Base-by-base conservation (phyloP, 2,329 filamentous ascomycete species). In the Pyrenochaeta sp. region DNA sequence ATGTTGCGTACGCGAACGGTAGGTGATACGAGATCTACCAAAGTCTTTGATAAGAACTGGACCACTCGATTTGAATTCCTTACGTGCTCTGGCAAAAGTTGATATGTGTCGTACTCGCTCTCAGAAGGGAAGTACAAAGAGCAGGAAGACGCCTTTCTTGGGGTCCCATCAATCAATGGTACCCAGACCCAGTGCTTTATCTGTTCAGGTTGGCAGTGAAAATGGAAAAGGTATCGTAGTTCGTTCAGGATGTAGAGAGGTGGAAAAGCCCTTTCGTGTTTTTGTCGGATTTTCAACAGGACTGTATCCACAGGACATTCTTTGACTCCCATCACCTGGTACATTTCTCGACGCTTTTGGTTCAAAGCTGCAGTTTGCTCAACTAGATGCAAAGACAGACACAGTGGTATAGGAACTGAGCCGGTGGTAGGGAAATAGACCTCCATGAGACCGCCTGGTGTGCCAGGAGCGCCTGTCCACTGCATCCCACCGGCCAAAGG, bases 341-440 rank as follows among this genome's bases (percentile, higher is more conserved):
- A 68, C 3, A 70, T 54, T 3, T 27, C 39, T 42, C n/a, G 61
- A 5, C 67, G 54, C 7, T 42, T 50, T 6, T 46, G 0, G 40
- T 57, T 45, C 1, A 9, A 28, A 5, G 66, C 50, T 9, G 64
- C 67, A 10, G 3, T 10, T 27, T 10, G 13, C 5, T 64, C 57
- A 2, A 68, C 45, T 5, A 70, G 27, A 13, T 44, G 19, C 13
- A 70, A 43, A 19, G 15, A 12, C 7, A 67, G 28, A 7, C 47
- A 53, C 0, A 37, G 24, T 15, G 67, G 67, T 22, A 71, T 67
- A 5, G 39, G 27, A 2, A 53, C 44, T 2, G 28, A 37, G 4
- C 42, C 53, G 22, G 50, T 61, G 13, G 12, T 50, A 0, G 66
- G 50, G 50, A 71, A 68, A 45, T 70, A 68, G 2, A 68, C 56